These are phyloP conservation scores for Tagetes patula DNA, from an alignment of 129 eudicot species.

Conservation along the genomic window DNA sequence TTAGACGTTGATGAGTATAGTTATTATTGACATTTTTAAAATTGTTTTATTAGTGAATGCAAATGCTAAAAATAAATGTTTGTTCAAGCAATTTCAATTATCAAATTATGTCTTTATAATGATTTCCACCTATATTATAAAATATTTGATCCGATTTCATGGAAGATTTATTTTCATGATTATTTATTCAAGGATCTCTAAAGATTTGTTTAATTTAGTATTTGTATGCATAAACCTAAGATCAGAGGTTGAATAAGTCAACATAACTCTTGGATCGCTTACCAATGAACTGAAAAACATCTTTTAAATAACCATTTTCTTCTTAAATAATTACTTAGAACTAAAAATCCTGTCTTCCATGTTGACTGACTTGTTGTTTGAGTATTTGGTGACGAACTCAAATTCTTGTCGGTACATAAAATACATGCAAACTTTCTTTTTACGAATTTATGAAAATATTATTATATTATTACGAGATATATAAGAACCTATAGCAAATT, in stretches of 20 bases:
- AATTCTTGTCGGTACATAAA: neutral
- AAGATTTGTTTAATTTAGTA: neutral
- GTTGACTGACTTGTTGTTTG: conserved; percentile 28
- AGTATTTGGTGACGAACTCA: conserved; percentile 1
- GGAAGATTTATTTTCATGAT: neutral
- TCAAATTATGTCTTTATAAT: too few species aligned
- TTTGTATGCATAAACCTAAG: neutral
- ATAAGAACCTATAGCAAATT: too few species aligned
- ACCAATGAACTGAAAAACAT: conserved; percentile 35
- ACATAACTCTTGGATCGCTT: conserved; percentile 31
- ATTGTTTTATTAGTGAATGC: too few species aligned
- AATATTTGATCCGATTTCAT: too few species aligned
- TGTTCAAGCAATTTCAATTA: too few species aligned
- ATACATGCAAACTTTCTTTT: too few species aligned
- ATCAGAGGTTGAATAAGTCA: conserved; percentile 27
- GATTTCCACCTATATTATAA: too few species aligned
- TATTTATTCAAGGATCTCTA: neutral
- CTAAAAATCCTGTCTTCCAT: neutral
- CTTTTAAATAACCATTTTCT: conserved; percentile 3
- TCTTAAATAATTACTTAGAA: neutral
- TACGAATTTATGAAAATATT: too few species aligned
- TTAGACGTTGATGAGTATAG: too few species aligned
- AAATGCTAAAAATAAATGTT: too few species aligned
- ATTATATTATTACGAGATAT: too few species aligned
- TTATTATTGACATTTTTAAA: too few species aligned